Evolutionary conservation across 164 flowering plant genomes (phyloP).

Genomic region (Aristolochia californica): DNA sequence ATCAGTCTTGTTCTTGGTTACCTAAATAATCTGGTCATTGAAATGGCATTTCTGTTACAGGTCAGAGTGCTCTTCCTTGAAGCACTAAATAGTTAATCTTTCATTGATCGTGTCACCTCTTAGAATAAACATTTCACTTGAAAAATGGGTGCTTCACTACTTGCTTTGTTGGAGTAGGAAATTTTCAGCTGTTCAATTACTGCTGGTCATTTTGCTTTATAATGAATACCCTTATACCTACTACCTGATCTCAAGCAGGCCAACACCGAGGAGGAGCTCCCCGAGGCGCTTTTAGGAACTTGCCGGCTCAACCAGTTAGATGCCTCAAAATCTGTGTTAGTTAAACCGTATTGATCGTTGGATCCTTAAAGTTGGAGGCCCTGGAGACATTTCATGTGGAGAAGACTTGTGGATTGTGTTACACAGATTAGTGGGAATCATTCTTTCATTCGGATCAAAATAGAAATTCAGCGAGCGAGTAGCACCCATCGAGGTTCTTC

Average conservation of each 20-base stretch:
- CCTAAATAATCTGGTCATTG: conserved; percentile 75
- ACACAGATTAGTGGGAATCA: not conserved
- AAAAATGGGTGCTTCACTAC: not conserved
- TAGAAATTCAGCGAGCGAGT: not conserved
- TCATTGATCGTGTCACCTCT: no score
- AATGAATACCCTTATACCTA: not conserved
- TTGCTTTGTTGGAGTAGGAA: no score
- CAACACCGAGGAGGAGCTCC: conserved; percentile 70
- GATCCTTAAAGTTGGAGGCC: no score
- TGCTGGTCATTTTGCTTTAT: not conserved
- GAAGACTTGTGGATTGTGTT: not conserved
- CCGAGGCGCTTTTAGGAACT: conserved; percentile 82
- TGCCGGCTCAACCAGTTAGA: conserved; percentile 76
- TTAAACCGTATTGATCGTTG: conserved; percentile 12
- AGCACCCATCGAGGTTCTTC: not conserved
- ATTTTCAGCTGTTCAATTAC: not conserved
- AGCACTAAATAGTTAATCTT: not conserved
- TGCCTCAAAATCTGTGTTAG: conserved; percentile 43
- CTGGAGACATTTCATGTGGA: no score
- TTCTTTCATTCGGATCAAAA: conserved; percentile 13
- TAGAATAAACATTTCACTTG: no score
- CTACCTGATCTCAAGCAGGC: conserved; percentile 40
- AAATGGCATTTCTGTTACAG: conserved; percentile 93
- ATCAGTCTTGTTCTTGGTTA: conserved; percentile 86
- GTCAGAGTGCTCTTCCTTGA: conserved; percentile 20